Evolutionary conservation across 2,329 filamentous ascomycete genomes (phyloP).

Genomic region (Ceratocystiopsis minuta): DNA sequence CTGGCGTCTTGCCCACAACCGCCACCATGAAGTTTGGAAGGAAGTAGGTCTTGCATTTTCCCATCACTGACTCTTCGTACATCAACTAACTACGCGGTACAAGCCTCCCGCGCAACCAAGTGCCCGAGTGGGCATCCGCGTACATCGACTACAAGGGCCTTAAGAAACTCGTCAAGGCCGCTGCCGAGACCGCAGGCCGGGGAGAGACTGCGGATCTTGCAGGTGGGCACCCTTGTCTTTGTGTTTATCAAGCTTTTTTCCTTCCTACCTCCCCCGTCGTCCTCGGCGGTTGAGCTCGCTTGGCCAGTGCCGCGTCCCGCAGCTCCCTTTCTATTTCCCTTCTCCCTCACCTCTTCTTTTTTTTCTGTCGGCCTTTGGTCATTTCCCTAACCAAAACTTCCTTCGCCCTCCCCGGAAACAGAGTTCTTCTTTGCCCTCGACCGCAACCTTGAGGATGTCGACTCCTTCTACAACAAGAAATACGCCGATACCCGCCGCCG

Average conservation of each 20-base stretch:
- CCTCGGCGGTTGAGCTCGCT: neutral
- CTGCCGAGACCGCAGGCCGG: conserved; percentile 44
- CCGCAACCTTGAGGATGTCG: conserved; percentile 91
- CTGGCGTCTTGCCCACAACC: neutral
- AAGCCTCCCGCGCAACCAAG: conserved; percentile 56
- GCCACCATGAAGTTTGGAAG: conserved; percentile 19
- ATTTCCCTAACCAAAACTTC: neutral
- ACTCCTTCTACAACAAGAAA: conserved; percentile 94
- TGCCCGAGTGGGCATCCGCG: conserved; percentile 67
- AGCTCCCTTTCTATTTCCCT: neutral
- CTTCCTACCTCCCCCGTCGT: neutral
- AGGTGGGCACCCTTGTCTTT: conserved; percentile 41
- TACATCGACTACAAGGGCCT: conserved; percentile 85
- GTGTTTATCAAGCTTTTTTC: conserved; percentile 10
- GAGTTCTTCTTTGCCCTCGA: conserved; percentile 96
- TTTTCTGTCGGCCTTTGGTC: conserved; percentile 12
- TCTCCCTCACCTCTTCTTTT: neutral
- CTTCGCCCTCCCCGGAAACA: conserved; percentile 21
- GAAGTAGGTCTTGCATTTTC: conserved; percentile 12
- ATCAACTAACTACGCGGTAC: neutral
- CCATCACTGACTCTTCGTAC: too few relatives aligned
- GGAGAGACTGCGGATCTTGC: conserved; percentile 73
- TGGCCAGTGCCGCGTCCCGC: neutral
- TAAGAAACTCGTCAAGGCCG: conserved; percentile 87
- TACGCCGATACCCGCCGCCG: conserved; percentile 69